A percentile compares a stretch with the other conserved stretches of the same genome.
phyloP scores from a whole-genome alignment of 2,329 filamentous ascomycete genomes.

The Fusarium clavum region DNA sequence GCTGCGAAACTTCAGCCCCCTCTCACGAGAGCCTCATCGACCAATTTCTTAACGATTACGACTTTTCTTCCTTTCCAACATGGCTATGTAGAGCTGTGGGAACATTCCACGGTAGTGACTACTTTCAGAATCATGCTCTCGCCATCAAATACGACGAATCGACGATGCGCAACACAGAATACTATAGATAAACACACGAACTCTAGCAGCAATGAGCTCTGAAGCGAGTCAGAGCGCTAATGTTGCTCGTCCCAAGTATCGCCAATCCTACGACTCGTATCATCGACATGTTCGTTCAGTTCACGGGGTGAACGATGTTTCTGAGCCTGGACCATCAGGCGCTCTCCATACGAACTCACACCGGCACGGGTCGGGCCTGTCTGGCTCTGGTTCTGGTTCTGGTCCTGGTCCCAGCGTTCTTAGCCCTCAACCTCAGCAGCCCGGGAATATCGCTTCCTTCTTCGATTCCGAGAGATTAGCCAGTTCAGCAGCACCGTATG shows the following conservation, averaged over 20 bases:
- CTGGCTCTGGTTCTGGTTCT: neutral
- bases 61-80: slow-evolving; percentile 1
- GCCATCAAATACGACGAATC: slow-evolving; percentile 18
- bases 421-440: slow-evolving; percentile 11
- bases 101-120: slow-evolving; percentile 12
- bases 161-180: slow-evolving; percentile 27
- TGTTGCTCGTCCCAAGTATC: slow-evolving; percentile 34
- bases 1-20: neutral
- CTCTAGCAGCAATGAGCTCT: slow-evolving; percentile 39
- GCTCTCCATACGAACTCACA: slow-evolving; percentile 19
- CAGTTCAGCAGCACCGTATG: slow-evolving; percentile 34
- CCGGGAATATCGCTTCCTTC: slow-evolving; percentile 41
- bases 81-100: slow-evolving; percentile 28
- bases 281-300: slow-evolving; percentile 44
- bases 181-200: slow-evolving; percentile 17
- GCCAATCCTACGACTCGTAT: slow-evolving; percentile 45
- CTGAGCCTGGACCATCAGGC: slow-evolving; percentile 23
- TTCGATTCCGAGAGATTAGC: slow-evolving; percentile 46
- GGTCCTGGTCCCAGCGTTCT: neutral
- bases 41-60: neutral
- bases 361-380: slow-evolving; percentile 15
- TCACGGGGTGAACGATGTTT: slow-evolving; percentile 35
- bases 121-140: slow-evolving; percentile 31
- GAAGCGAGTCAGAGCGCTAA: slow-evolving; percentile 30
- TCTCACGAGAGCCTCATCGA: slow-evolving; percentile 1